Base-by-base conservation (phyloP, 768 basidiomycete genomes). In the Naganishia vishniacii region DNA sequence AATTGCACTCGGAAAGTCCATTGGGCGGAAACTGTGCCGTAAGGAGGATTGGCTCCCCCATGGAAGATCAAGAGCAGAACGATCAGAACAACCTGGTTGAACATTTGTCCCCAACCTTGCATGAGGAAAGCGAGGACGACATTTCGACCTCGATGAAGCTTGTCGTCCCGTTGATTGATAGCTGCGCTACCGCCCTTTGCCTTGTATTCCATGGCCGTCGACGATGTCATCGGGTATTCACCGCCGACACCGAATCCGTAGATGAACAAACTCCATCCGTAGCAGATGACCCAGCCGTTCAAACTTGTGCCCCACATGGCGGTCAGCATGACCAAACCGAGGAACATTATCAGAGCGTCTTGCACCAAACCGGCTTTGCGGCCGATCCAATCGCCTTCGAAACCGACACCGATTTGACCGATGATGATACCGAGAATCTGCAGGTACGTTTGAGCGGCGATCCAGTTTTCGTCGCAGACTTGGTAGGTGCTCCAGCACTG, bases 381-480 rank as follows among this genome's bases (percentile, higher is more conserved):
- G 37, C 79, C 79, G 53, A 80, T 75, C 78, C 78, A 80, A 53
- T 80, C 79, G 29, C 78, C 75, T 65, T 79, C 77, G 63, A 79
- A 66, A 18, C 78, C 78, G 44, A 79, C 78, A 23, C 65, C 56
- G 59, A 79, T 65, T 65, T 77, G 76, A 47, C 79, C 79, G 58
- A 78, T 68, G 41, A 80, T 79, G 71, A 80, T 80, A 67, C 78
- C 78, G 48, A 77, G 65, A 51, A 79, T 78, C 59, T 78, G 76
- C 44, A 78, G 72, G 68, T 79, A 78, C 12, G 68, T 46, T 41
- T 65, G 51, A 16, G 78, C 74, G 29, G 75, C 71, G 49, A 80
- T 65, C 77, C 76, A 78, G 56, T 75, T 73, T 13, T 62, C 48
- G 64, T 70, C 62, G 70, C 78, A 79, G 15, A 69, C 71, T n/a